Conservation (phyloP, 164 flowering plant species). For the Magnolia changhungtana region DNA sequence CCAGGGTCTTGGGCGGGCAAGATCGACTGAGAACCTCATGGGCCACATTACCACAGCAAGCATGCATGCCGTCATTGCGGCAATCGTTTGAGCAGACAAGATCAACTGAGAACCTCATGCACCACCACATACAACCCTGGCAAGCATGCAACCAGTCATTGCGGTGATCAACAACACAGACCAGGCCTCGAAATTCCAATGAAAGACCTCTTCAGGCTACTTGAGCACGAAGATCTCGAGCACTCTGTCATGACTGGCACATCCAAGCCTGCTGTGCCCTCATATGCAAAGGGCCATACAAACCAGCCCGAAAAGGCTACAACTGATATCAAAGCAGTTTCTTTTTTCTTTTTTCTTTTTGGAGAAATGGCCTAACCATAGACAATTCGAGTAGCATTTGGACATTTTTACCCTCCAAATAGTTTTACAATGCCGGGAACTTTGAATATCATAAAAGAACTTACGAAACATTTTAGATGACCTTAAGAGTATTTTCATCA, state of each 20-base stretch:
- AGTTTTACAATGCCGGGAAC: no score
- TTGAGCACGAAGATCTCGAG: slow-evolving; percentile 80
- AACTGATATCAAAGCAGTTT: slow-evolving; percentile 3
- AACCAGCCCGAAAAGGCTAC: slow-evolving; percentile 56
- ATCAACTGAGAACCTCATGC: no score
- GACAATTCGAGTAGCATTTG: no score
- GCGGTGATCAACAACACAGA: slow-evolving; percentile 80
- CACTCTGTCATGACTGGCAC: slow-evolving; percentile 85
- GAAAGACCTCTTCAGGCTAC: slow-evolving; percentile 84
- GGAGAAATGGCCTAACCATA: no score
- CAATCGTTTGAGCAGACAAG: no score
- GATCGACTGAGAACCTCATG: slow-evolving; percentile 89
- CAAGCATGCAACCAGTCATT: no score
- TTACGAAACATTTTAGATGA: no score
- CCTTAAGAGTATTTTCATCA: no score
- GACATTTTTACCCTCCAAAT: no score
- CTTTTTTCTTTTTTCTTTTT: no score
- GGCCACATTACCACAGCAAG: slow-evolving; percentile 93
- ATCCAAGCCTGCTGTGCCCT: slow-evolving; percentile 91
- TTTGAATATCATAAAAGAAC: no score
- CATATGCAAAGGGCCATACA: slow-evolving; percentile 80
- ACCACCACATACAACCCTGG: no score
- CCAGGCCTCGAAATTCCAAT: slow-evolving; percentile 74
- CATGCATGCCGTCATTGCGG: slow-evolving; percentile 69
- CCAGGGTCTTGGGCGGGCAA: slow-evolving; percentile 96